Percentiles rank a stretch among this genome's conserved stretches.
phyloP scores from a whole-genome alignment of 2,329 filamentous ascomycete genomes.

The Colletotrichum sp. region DNA sequence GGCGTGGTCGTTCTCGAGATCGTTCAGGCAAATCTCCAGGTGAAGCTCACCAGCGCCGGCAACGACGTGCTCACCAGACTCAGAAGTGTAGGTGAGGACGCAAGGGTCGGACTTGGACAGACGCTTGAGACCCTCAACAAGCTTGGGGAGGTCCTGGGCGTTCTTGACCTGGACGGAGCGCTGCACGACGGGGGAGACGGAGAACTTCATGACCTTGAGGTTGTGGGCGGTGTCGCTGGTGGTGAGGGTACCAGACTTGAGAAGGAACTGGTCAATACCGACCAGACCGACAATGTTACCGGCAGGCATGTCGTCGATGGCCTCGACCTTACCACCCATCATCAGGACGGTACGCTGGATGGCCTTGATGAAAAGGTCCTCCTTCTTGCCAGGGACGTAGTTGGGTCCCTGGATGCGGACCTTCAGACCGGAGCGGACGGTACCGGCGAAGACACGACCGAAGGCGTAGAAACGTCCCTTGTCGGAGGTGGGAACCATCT shows the following conservation, averaged over 20 bases:
- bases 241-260: conserved; percentile 99
- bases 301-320: conserved; percentile 97
- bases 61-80: conserved; percentile 98
- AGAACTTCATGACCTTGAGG: conserved; percentile 99
- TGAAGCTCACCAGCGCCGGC: conserved; percentile 99
- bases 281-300: conserved; percentile 99
- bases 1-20: conserved; percentile 99
- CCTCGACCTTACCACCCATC: conserved; percentile 99
- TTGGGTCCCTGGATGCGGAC: conserved; percentile 99
- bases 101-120: conserved; percentile 99
- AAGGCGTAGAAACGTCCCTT: conserved; percentile 99
- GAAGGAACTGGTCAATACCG: conserved; percentile 99
- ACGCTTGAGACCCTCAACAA: conserved; percentile 99
- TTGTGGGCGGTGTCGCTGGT: conserved; percentile 98
- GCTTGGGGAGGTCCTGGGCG: conserved; percentile 98
- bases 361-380: conserved; percentile 98
- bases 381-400: conserved; percentile 98
- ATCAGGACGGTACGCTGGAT: conserved; percentile 99
- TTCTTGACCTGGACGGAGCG: conserved; percentile 99
- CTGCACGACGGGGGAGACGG: conserved; percentile 97
- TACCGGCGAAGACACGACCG: conserved; percentile 99
- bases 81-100: conserved; percentile 86
- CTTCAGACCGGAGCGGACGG: conserved; percentile 96
- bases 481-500: conserved; percentile 99
- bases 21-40: conserved; percentile 99